Evolutionary conservation across 371 early-diverging fungal species (phyloP).

Genomic region (Lichtheimia hyalospora): DNA sequence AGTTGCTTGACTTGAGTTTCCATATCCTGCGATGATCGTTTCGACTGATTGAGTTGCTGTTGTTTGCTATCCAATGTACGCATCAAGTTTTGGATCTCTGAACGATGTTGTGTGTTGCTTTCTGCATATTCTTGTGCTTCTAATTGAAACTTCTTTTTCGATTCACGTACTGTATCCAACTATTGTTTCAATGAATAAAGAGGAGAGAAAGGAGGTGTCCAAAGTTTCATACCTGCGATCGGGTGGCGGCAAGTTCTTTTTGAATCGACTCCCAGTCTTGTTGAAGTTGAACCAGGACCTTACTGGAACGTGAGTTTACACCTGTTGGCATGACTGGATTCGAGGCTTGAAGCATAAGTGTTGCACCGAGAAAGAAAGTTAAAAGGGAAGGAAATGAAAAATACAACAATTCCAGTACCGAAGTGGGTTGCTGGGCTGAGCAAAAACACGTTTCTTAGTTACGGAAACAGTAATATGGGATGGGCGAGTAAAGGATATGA

Average conservation of each 20-base stretch:
- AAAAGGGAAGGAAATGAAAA: too few species aligned
- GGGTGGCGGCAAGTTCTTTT: conserved; percentile 16
- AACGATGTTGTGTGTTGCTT: conserved; percentile 33
- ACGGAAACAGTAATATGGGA: too few species aligned
- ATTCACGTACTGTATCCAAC: conserved; percentile 27
- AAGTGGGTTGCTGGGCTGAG: too few species aligned
- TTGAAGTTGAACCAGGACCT: conserved; percentile 23
- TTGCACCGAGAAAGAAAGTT: neutral
- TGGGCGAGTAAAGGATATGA: too few species aligned
- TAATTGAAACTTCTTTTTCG: conserved; percentile 25
- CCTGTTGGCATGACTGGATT: conserved; percentile 8
- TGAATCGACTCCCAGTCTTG: conserved; percentile 14
- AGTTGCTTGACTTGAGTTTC: conserved; percentile 31
- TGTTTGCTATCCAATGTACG: conserved; percentile 41
- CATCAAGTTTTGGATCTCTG: conserved; percentile 42
- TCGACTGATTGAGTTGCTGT: conserved; percentile 34
- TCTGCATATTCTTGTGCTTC: conserved; percentile 35
- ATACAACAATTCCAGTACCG: too few species aligned
- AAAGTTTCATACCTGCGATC: conserved; percentile 10
- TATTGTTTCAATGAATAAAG: conserved; percentile 3
- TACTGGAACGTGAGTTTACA: conserved; percentile 17
- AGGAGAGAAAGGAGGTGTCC: neutral
- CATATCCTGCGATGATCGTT: conserved; percentile 19
- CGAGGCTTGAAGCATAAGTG: conserved; percentile 8
- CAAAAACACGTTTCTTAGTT: too few species aligned